These are phyloP conservation scores for Suhomyces wounanorum DNA, from an alignment of 1,139 yeast species.

Conservation along the genomic window DNA sequence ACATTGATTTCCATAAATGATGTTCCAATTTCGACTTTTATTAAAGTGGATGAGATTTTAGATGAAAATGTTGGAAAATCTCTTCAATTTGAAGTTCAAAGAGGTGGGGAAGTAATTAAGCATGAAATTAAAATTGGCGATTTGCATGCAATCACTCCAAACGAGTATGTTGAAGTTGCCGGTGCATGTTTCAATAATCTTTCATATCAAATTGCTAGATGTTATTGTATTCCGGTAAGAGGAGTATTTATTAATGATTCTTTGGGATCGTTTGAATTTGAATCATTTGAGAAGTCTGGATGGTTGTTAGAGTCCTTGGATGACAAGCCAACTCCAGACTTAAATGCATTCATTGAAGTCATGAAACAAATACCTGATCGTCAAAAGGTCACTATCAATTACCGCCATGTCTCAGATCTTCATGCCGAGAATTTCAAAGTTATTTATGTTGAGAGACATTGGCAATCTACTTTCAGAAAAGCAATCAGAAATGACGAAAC, in stretches of 20 bases:
- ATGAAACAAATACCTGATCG: slow-evolving; percentile 79
- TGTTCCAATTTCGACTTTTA: slow-evolving; percentile 64
- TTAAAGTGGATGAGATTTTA: slow-evolving; percentile 80
- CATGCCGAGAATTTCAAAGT: slow-evolving; percentile 70
- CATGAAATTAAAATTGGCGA: slow-evolving; percentile 65
- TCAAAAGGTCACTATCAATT: slow-evolving; percentile 67
- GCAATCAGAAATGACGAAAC: slow-evolving; percentile 79
- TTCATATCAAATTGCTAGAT: slow-evolving; percentile 86
- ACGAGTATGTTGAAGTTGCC: slow-evolving; percentile 74
- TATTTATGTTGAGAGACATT: slow-evolving; percentile 78
- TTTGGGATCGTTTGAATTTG: slow-evolving; percentile 72
- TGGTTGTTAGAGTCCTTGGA: slow-evolving; percentile 82
- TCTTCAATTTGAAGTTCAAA: slow-evolving; percentile 63
- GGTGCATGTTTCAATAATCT: slow-evolving; percentile 87
- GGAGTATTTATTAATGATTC: slow-evolving; percentile 85
- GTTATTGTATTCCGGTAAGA: slow-evolving; percentile 76
- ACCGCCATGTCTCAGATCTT: slow-evolving; percentile 78
- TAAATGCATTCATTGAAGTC: slow-evolving; percentile 75
- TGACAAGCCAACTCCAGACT: slow-evolving; percentile 68
- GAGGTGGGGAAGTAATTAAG: slow-evolving; percentile 63
- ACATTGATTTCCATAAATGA: slow-evolving; percentile 75
- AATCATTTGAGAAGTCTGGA: slow-evolving; percentile 55
- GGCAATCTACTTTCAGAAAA: slow-evolving; percentile 71
- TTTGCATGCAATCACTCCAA: slow-evolving; percentile 80
- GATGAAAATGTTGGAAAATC: slow-evolving; percentile 68